Base-by-base conservation (phyloP, 495 filamentous ascomycete species). In the Niebla homalea region DNA sequence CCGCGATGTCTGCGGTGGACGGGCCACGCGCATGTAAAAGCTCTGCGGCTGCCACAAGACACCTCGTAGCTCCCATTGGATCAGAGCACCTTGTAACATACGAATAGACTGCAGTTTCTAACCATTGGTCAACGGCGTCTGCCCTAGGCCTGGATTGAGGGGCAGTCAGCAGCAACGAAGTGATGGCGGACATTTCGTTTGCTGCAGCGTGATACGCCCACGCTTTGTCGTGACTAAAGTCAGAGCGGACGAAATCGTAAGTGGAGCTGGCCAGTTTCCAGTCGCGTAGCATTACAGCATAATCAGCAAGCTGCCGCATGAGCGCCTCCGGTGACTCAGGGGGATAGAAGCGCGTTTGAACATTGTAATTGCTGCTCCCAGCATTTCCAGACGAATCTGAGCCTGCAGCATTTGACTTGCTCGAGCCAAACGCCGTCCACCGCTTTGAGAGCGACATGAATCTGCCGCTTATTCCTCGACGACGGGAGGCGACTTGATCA, bases 181-280 rank as follows among this genome's bases (percentile, higher is more conserved):
- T 84, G 3, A 96, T 72, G 12, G 86, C 92, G 4, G 81, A 77
- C 89, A 97, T 95, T 67, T 98, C 92, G 63, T 89, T 83, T 14
- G 85, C 83, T 0, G 84, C 88, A 0, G 93, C 92, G 61, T 96
- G 87, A 56, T 96, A 88, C 57, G 74, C 84, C 92, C 93, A 97
- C 1, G 92, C 92, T 64, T 96, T 95, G 62, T 97, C 90, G 60
- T 89, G 90, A 50, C 78, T 80, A 59, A 87, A 97, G 59, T 98
- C 92, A 7, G 80, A 73, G 29, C 86, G 76, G 3, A 98, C 71
- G 15, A 97, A 72, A 18, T 97, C 92, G 64, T 95, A 98, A 0
- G 84, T 89, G 8, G 79, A 85, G 56, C 89, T 78, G 40, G 92
- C 83, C n/a, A 98, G 70, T 62, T 89, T 94, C 78, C 80, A 97